Evolutionary conservation across 208 protist genomes (phyloP).

Genomic region (Wallacemonas sp.): DNA sequence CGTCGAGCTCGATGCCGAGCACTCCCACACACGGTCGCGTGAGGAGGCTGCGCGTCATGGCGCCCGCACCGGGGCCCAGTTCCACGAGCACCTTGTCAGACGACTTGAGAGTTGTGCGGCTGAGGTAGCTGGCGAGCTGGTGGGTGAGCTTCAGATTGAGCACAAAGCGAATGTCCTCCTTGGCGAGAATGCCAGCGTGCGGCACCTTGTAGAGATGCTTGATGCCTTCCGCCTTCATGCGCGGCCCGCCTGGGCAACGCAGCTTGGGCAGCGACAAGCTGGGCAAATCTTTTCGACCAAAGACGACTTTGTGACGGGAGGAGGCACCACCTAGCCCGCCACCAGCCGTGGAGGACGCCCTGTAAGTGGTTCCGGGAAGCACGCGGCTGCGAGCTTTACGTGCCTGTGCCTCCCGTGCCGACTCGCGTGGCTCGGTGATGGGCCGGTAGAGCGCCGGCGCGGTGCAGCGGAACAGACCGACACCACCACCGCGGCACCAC

Average conservation of each 20-base stretch:
- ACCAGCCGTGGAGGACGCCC: neutral
- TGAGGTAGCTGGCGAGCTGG: constrained; percentile 64
- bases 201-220: constrained; percentile 88
- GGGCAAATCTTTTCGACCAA: neutral
- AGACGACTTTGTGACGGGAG: neutral
- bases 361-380: constrained; percentile 12
- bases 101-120: constrained; percentile 61
- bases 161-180: constrained; percentile 88
- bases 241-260: constrained; percentile 80
- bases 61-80: constrained; percentile 76
- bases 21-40: constrained; percentile 81
- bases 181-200: constrained; percentile 78
- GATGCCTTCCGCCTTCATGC: constrained; percentile 72
- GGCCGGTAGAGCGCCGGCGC: neutral
- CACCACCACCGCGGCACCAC: neutral
- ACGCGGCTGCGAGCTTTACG: neutral
- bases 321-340: neutral
- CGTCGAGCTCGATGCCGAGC: constrained; percentile 77
- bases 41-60: constrained; percentile 83
- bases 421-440: neutral
- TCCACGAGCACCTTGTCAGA: constrained; percentile 83
- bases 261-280: constrained; percentile 51
- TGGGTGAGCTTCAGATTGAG: constrained; percentile 89
- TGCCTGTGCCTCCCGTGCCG: neutral
- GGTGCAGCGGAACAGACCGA: neutral